Conservation (phyloP, 495 filamentous ascomycete genomes). For the Oidiodendron maius region DNA sequence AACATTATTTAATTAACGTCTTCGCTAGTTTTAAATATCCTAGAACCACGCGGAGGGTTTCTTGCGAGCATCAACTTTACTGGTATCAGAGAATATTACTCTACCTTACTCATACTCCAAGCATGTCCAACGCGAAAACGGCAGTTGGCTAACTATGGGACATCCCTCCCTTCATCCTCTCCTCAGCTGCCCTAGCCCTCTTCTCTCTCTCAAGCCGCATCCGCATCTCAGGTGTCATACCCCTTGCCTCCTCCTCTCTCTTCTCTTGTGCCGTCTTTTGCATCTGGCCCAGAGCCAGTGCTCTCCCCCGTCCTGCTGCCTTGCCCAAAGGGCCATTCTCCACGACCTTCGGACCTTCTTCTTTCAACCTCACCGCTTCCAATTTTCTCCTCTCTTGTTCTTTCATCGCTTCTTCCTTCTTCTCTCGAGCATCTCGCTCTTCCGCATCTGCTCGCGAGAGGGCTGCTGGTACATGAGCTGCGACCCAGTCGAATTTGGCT, state of each 20-base stretch:
- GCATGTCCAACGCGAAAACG: no score
- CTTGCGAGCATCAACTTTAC: no score
- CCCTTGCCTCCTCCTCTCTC: slow-evolving; percentile 74
- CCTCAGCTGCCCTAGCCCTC: slow-evolving; percentile 81
- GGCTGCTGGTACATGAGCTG: slow-evolving; percentile 61
- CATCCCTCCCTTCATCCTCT: slow-evolving; percentile 70
- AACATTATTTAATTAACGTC: no score
- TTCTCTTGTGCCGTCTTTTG: slow-evolving; percentile 67
- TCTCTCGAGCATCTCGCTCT: slow-evolving; percentile 55
- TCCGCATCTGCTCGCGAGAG: slow-evolving; percentile 66
- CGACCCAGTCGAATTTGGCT: slow-evolving; percentile 70
- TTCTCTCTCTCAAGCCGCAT: slow-evolving; percentile 74
- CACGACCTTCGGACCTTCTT: slow-evolving; percentile 38
- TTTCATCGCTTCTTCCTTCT: slow-evolving; percentile 44
- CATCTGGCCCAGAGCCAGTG: slow-evolving; percentile 40
- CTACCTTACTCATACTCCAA: no score
- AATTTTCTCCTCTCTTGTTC: slow-evolving; percentile 56
- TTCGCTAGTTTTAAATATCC: no score
- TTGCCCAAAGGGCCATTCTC: slow-evolving; percentile 23
- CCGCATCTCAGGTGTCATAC: slow-evolving; percentile 79
- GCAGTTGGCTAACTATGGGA: no score
- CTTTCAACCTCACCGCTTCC: slow-evolving; percentile 55
- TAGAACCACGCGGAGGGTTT: no score
- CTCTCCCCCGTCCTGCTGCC: slow-evolving; percentile 35
- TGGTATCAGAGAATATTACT: no score